Evolutionary conservation across 257 asterid genomes (phyloP).

Genomic region (Solanum habrochaites): DNA sequence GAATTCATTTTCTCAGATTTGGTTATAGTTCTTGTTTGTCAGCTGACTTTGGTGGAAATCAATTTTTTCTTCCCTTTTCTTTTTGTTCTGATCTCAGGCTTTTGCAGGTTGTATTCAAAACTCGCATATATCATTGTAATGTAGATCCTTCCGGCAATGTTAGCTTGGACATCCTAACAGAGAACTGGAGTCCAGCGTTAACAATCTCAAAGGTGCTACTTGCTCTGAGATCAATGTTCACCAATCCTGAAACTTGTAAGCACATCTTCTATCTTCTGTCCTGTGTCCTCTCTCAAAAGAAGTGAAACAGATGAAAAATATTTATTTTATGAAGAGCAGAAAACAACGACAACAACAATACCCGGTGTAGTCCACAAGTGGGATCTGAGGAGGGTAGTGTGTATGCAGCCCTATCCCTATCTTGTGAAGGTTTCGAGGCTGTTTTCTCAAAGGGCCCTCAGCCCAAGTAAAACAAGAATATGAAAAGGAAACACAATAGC

Average conservation of each 20-base stretch:
- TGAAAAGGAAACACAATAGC: background rate
- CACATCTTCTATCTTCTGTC: background rate
- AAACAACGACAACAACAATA: background rate
- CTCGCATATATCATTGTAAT: constrained; percentile 84
- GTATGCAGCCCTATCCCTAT: background rate
- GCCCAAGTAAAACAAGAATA: background rate
- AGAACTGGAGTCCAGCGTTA: constrained; percentile 94
- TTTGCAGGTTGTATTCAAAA: constrained; percentile 82
- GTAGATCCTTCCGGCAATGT: constrained; percentile 73
- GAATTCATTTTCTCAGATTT: background rate
- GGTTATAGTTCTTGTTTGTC: background rate
- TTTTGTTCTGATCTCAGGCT: constrained; percentile 31
- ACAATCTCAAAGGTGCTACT: constrained; percentile 78
- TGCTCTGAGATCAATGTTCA: constrained; percentile 74
- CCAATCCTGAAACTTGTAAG: constrained; percentile 71
- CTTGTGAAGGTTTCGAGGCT: background rate
- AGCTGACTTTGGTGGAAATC: background rate
- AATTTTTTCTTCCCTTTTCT: background rate
- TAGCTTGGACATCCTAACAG: constrained; percentile 77
- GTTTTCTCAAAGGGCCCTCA: background rate
- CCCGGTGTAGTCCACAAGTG: background rate
- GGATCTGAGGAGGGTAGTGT: background rate
- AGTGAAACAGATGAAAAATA: background rate
- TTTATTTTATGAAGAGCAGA: background rate
- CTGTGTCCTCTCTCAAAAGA: background rate